These are phyloP conservation scores for Colletotrichum magnum DNA, from an alignment of 2,329 filamentous ascomycete species.

Conservation along the genomic window DNA sequence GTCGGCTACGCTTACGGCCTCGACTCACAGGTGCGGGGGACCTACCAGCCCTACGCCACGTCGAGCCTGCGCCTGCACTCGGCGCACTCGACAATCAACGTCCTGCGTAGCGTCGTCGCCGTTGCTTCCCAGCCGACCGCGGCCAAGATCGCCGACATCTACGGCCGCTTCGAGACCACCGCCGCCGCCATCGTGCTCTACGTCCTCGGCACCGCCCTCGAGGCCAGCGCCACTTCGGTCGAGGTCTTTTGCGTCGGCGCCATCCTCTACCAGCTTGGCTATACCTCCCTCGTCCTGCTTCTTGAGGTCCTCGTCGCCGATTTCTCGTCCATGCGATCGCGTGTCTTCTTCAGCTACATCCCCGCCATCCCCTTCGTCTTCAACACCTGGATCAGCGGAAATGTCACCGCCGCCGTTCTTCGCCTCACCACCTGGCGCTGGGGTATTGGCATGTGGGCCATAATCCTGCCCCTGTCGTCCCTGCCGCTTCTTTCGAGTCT, in stretches of 20 bases:
- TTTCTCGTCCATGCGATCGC: slow-evolving; percentile 70
- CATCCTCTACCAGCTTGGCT: slow-evolving; percentile 71
- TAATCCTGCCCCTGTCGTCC: slow-evolving; percentile 71
- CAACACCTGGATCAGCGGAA: slow-evolving; percentile 76
- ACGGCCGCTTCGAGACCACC: slow-evolving; percentile 73
- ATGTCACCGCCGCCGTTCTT: slow-evolving; percentile 67
- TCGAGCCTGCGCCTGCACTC: slow-evolving; percentile 66
- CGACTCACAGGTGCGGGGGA: slow-evolving; percentile 65
- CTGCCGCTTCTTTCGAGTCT: slow-evolving; percentile 65
- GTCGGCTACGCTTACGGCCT: slow-evolving; percentile 73
- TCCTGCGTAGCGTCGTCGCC: slow-evolving; percentile 71
- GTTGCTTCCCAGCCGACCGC: slow-evolving; percentile 71
- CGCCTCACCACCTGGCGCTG: slow-evolving; percentile 68
- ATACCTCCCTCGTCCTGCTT: slow-evolving; percentile 69
- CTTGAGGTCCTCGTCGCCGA: slow-evolving; percentile 74
- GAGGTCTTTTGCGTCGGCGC: slow-evolving; percentile 67
- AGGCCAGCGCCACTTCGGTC: slow-evolving; percentile 63
- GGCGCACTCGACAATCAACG: slow-evolving; percentile 70
- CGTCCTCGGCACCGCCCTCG: slow-evolving; percentile 66
- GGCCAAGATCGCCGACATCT: slow-evolving; percentile 74
- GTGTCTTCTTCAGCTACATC: slow-evolving; percentile 74
- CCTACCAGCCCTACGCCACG: slow-evolving; percentile 70
- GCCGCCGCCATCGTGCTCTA: slow-evolving; percentile 70
- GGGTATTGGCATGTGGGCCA: slow-evolving; percentile 75
- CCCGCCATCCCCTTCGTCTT: slow-evolving; percentile 71